phyloP scores from a whole-genome alignment of 2,329 filamentous ascomycete genomes.

The Falciphora oryzae region DNA sequence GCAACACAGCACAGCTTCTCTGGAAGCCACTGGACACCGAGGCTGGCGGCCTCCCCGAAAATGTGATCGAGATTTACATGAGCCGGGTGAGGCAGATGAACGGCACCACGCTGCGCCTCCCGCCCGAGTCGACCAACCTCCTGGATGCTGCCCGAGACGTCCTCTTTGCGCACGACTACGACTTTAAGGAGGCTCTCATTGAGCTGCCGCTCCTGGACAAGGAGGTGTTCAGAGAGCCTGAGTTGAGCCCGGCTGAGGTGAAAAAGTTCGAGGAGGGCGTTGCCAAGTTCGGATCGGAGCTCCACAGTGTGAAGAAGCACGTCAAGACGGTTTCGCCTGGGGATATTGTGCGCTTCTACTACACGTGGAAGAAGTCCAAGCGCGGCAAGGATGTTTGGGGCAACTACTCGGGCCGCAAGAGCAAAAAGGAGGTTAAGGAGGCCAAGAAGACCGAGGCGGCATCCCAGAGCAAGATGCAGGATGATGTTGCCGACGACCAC shows the following conservation, averaged over 20 bases:
- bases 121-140: slow-evolving; percentile 75
- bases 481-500: slow-evolving; percentile 85
- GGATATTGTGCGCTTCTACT: slow-evolving; percentile 87
- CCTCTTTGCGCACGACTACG: slow-evolving; percentile 66
- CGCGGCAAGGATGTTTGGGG: slow-evolving; percentile 87
- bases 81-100: slow-evolving; percentile 56
- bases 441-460: slow-evolving; percentile 66
- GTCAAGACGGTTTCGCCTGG: slow-evolving; percentile 76
- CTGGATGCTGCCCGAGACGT: slow-evolving; percentile 75
- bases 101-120: slow-evolving; percentile 56
- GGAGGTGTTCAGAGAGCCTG: slow-evolving; percentile 76
- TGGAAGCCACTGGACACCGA: slow-evolving; percentile 68
- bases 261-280: slow-evolving; percentile 93
- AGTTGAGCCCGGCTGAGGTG: slow-evolving; percentile 68
- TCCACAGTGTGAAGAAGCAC: slow-evolving; percentile 74
- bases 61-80: slow-evolving; percentile 73
- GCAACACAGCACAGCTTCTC: slow-evolving; percentile 66
- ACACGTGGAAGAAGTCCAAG: slow-evolving; percentile 94
- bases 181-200: slow-evolving; percentile 64
- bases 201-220: slow-evolving; percentile 63
- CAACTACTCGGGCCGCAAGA: slow-evolving; percentile 78
- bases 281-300: slow-evolving; percentile 83
- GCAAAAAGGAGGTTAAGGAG: slow-evolving; percentile 82
- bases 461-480: slow-evolving; percentile 65
- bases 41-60: slow-evolving; percentile 38